These are phyloP conservation scores for Paramecium bursaria DNA, from an alignment of 73 alveolate genomes.

Conservation along the genomic window DNA sequence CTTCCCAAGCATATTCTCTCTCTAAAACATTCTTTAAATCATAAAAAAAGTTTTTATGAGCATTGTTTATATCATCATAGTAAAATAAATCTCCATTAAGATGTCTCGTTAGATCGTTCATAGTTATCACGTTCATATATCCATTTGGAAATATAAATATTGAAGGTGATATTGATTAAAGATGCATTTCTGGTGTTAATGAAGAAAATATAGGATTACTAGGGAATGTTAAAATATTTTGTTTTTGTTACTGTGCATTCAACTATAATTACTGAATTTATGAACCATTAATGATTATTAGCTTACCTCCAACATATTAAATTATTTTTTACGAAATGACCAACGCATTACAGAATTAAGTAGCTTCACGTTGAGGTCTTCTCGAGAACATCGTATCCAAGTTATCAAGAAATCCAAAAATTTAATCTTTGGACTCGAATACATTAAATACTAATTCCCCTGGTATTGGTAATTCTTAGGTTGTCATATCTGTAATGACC, in stretches of 20 bases:
- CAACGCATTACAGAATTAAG: constrained; percentile 75
- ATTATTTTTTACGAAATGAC: constrained; percentile 67
- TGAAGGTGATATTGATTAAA: constrained; percentile 53
- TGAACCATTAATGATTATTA: constrained; percentile 64
- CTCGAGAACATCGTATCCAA: constrained; percentile 71
- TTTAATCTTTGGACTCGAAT: constrained; percentile 84
- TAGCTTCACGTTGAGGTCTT: constrained; percentile 67
- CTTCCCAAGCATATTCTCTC: constrained; percentile 87
- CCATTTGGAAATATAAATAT: constrained; percentile 56
- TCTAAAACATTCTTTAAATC: constrained; percentile 16
- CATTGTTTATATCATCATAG: constrained; percentile 81
- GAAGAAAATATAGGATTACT: neutral
- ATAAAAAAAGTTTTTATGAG: constrained; percentile 45
- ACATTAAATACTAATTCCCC: constrained; percentile 86
- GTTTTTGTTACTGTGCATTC: neutral
- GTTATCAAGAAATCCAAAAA: constrained; percentile 73
- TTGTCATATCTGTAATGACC: constrained; percentile 82
- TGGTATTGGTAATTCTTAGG: constrained; percentile 87
- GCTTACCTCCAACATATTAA: constrained; percentile 79
- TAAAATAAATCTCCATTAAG: constrained; percentile 89
- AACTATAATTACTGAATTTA: neutral
- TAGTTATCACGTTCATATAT: constrained; percentile 81
- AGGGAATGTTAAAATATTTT: neutral
- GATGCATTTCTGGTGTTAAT: constrained; percentile 54
- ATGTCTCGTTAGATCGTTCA: constrained; percentile 84